Evolutionary conservation across 257 asterid genomes (phyloP).

Genomic region (Petrea volubilis): DNA sequence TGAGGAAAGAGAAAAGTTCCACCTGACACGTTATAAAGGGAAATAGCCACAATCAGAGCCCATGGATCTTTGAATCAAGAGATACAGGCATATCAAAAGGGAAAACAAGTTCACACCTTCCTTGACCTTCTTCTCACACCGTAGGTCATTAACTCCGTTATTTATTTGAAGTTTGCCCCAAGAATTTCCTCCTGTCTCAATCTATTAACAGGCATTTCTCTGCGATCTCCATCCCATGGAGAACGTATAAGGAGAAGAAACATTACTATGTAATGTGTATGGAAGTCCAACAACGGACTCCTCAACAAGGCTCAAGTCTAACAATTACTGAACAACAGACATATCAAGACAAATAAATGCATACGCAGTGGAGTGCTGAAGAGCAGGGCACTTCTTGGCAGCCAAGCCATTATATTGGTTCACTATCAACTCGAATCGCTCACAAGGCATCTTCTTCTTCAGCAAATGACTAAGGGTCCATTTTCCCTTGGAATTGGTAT

Average conservation of each 20-base stretch:
- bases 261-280: not conserved
- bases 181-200: slow-evolving; percentile 53
- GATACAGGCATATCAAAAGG: not conserved
- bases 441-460: slow-evolving; percentile 66
- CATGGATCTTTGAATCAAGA: not conserved
- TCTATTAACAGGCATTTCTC: slow-evolving; percentile 60
- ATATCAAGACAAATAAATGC: not conserved
- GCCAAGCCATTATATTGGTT: slow-evolving; percentile 63
- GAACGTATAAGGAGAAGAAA: not conserved
- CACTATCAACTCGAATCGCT: slow-evolving; percentile 66
- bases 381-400: slow-evolving; percentile 62
- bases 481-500: slow-evolving; percentile 60
- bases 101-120: slow-evolving; percentile 48
- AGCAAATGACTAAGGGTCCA: slow-evolving; percentile 72
- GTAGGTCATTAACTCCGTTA: slow-evolving; percentile 72
- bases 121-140: slow-evolving; percentile 62
- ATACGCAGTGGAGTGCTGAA: slow-evolving; percentile 35
- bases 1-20: not conserved
- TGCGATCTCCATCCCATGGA: slow-evolving; percentile 18
- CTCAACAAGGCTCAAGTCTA: not conserved
- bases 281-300: not conserved
- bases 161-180: slow-evolving; percentile 65
- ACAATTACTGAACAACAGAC: not conserved
- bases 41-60: too few species aligned
- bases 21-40: not conserved